Percentiles rank a stretch among this genome's conserved stretches.
These are phyloP conservation scores for Pharnaceum exiguum DNA, from an alignment of 148 eudicot species.

Conservation along the genomic window DNA sequence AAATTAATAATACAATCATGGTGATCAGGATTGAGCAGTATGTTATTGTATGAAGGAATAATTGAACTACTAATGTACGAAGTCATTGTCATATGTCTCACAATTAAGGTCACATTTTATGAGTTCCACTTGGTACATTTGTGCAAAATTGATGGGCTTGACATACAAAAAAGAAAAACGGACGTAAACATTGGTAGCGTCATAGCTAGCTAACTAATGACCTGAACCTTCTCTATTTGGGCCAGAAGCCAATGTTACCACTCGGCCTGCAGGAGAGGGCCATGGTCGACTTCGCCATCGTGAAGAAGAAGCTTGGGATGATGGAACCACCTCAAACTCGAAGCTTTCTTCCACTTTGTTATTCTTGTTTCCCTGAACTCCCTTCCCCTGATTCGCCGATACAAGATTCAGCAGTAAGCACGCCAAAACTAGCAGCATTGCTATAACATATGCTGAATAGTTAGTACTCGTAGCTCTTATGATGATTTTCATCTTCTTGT, in stretches of 20 bases:
- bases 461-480: background rate
- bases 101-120: too few species aligned
- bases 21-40: too few species aligned
- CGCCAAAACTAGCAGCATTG: constrained; percentile 9
- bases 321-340: background rate
- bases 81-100: too few species aligned
- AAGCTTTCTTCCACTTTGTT: background rate
- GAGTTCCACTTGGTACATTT: too few species aligned
- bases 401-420: background rate
- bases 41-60: too few species aligned
- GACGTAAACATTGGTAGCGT: background rate
- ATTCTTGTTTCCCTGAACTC: background rate
- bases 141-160: too few species aligned
- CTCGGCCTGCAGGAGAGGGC: constrained; percentile 3
- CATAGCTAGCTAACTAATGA: constrained; percentile 2
- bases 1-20: too few species aligned
- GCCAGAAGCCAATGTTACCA: constrained; percentile 22
- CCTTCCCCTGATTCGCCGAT: background rate
- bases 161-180: background rate
- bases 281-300: constrained; percentile 7
- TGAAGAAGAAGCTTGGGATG: background rate
- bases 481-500: background rate
- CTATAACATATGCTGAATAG: background rate
- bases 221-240: constrained; percentile 32
- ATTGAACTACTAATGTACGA: too few species aligned